These are phyloP conservation scores for Cochlearia excelsa DNA, from an alignment of 345 rosid genomes.

Conservation along the genomic window DNA sequence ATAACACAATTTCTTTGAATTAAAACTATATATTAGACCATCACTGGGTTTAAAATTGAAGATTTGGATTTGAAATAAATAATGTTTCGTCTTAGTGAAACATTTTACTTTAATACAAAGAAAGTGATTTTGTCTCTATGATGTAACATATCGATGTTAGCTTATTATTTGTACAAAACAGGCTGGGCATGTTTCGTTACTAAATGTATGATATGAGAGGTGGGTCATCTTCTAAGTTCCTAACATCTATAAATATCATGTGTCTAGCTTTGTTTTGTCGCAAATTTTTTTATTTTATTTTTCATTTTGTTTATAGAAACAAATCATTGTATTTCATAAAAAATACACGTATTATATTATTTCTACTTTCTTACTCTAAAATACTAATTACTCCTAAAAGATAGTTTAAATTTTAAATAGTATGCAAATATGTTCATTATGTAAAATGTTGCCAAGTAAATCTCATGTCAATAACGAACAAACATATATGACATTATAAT, in stretches of 20 bases:
- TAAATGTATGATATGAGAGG: conserved; percentile 28
- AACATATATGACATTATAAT: too few species aligned
- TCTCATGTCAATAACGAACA: too few species aligned
- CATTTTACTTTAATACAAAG: conserved; percentile 30
- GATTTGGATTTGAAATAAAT: conserved; percentile 21
- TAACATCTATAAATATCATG: conserved; percentile 22
- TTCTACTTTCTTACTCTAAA: too few species aligned
- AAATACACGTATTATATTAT: too few species aligned
- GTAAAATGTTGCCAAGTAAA: too few species aligned
- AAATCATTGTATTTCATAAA: too few species aligned
- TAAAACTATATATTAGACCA: too few species aligned
- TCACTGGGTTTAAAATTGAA: too few species aligned
- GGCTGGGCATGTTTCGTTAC: conserved; percentile 39
- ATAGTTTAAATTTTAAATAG: too few species aligned
- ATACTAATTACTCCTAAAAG: too few species aligned
- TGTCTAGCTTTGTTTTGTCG: conserved; percentile 13
- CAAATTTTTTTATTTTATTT: background rate
- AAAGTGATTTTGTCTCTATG: conserved; percentile 22
- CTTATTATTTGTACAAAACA: conserved; percentile 34
- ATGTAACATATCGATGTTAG: conserved; percentile 33
- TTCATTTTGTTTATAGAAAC: background rate
- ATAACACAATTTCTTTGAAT: too few species aligned
- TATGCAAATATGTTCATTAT: too few species aligned
- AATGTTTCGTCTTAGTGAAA: conserved; percentile 31
- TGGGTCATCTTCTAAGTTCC: conserved; percentile 33